Evolutionary conservation across 352 stramenopile species (phyloP), one percentile per base, ranked within the genome.

Genomic region (Phytophthora europaea): DNA sequence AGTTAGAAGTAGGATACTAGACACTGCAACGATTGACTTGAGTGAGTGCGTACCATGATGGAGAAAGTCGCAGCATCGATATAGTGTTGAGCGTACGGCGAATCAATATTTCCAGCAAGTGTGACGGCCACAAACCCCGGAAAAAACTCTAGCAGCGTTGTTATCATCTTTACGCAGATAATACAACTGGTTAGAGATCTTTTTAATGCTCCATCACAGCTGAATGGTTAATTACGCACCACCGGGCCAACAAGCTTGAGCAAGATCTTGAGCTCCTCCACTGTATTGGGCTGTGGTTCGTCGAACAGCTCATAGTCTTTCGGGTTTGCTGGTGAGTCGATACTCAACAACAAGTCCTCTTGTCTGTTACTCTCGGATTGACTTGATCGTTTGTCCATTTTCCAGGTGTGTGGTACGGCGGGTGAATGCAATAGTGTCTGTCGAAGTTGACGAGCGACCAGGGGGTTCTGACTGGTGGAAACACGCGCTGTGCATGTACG

Each of bases 71-170:
- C 71, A 13, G 80, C 83, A 58, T 90, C 80, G 15, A 93, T 79
- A 48, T 87, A 91, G 23, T 85, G 70, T 47, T 90, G 86, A 12
- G 75, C 73, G 22, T 83, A 58, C 3, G 76, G 70, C 7, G 82
- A 88, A 50, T 89, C 73, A 59, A 93, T 85, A 73, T 88, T 83
- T 12, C 85, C 83, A 1, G 85, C 82, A 9, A 93, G 70, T n/a
- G 84, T 61, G 28, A 89, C 76, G 61, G 75, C 81, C 18, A 81
- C 78, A 36, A 87, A 74, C 15, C 75, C 71, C 0, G 68, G 70
- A 4, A 76, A 60, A 66, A 83, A 87, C 52, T 89, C 82, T 6
- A 85, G 66, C 23, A 79, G 58, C 6, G 74, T 80, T n/a, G 76
- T 84, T 45, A 84, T 38, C 63, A 85, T 65, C 62, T 72, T 15